Evolutionary conservation across 495 filamentous ascomycete species (phyloP), one percentile per base, ranked within the genome.

Genomic region (Corynascus novoguineensis): DNA sequence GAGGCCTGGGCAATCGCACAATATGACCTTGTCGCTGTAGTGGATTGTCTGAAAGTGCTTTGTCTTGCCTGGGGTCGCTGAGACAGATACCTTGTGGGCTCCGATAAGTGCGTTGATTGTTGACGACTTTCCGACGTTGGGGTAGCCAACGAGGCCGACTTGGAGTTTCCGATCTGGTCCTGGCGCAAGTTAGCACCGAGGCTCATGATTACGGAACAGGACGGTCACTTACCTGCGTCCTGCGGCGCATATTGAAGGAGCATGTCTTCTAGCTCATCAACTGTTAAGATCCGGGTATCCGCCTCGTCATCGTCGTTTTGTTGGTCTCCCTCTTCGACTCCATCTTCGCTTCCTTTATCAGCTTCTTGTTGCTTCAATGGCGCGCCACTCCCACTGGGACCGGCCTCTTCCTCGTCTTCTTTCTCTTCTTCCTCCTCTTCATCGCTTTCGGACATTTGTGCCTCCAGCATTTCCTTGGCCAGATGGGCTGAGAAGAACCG

Each of bases 1-100:
- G 21, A 99, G 84, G 82, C 95, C 95, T 28, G 95, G 95, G 65
- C 95, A 99, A 84, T 99, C 95, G 75, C 95, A 97, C 21, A 99
- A 80, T 61, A 97, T 82, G 60, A 97, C 88, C 59, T 84, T 80
- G 15, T 91, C 86, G 59, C 87, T 91, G 46, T 97, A 80, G 69
- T 96, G 92, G 60, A 99, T 90, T 17, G 95, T 99, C 70, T 99
- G 95, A 76, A 99, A 99, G 66, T 99, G 95, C 75, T 99, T 99
- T 10, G 95, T 99, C 73, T 97, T 99, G 55, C 95, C 95, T 6
- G 95, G 95, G 2, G 95, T 99, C 27, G 92, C 85, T 37, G 95
- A 97, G 38, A 99, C 95, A 2, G 92, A 97, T 5, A 99, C 95
- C 74, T 97, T 97, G 80, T 96, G 97, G 53, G 95, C 87, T 50